These are phyloP conservation scores for Oryza longistaminata DNA, from an alignment of 176 grass and related monocot genomes.

Conservation along the genomic window DNA sequence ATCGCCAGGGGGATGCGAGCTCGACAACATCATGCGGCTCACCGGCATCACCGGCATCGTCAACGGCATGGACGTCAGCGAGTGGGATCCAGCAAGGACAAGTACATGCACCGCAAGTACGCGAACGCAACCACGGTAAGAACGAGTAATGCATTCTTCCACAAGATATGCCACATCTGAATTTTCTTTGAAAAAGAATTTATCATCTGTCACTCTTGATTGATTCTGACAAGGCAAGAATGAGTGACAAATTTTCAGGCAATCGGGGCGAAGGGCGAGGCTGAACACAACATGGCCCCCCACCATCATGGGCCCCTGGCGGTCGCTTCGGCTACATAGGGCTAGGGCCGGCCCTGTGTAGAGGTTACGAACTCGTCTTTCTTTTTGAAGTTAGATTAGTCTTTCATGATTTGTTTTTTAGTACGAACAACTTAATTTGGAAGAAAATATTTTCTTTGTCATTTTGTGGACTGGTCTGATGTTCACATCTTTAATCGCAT, in stretches of 20 bases:
- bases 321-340: too few species aligned
- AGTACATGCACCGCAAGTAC: conserved; percentile 76
- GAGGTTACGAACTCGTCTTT: too few species aligned
- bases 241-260: conserved; percentile 46
- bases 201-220: neutral
- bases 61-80: conserved; percentile 93
- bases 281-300: too few species aligned
- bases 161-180: neutral
- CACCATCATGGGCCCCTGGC: too few species aligned
- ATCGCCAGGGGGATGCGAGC: conserved; percentile 73
- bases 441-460: too few species aligned
- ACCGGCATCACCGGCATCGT: conserved; percentile 73
- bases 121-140: conserved; percentile 69
- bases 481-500: too few species aligned
- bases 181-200: neutral
- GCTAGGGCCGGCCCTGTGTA: too few species aligned
- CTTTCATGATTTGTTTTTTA: too few species aligned
- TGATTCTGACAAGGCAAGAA: conserved; percentile 19
- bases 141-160: too few species aligned
- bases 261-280: conserved; percentile 61
- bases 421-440: too few species aligned
- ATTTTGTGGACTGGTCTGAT: too few species aligned
- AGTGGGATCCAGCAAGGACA: conserved; percentile 84
- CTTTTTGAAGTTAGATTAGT: too few species aligned
- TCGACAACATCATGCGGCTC: conserved; percentile 61